Evolutionary conservation across 345 rosid species (phyloP).

Genomic region (Pugionium dolabratum): DNA sequence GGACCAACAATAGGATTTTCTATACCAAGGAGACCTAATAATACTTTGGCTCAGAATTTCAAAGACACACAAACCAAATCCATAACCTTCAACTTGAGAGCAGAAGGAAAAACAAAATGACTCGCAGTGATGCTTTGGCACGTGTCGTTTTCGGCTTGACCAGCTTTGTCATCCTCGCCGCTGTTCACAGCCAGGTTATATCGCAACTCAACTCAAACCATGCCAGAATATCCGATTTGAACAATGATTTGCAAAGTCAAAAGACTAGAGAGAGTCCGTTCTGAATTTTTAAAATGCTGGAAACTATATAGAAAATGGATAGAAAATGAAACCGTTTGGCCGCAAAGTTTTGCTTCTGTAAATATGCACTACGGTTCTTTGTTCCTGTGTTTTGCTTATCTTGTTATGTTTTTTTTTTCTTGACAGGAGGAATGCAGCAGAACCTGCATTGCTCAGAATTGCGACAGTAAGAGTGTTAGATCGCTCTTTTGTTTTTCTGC

Average conservation of each 20-base stretch:
- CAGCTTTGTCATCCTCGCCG: conserved; percentile 41
- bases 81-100: conserved; percentile 5
- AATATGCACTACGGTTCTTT: background rate
- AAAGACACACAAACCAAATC: background rate
- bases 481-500: background rate
- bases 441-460: conserved; percentile 62
- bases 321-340: too few species aligned
- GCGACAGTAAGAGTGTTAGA: conserved; percentile 52
- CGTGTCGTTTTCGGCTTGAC: conserved; percentile 36
- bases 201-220: too few species aligned
- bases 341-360: too few species aligned
- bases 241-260: background rate
- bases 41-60: background rate
- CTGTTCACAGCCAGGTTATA: conserved; percentile 30
- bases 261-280: too few species aligned
- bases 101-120: background rate
- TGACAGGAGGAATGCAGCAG: conserved; percentile 68
- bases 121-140: conserved; percentile 24
- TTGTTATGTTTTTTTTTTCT: background rate
- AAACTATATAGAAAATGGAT: too few species aligned
- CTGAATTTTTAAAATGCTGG: too few species aligned
- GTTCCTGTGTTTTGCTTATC: conserved; percentile 4
- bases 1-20: conserved; percentile 6
- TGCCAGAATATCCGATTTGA: conserved; percentile 19
- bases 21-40: conserved; percentile 5